Evolutionary conservation across 2,329 filamentous ascomycete genomes (phyloP).

Genomic region (Hymenoscyphus occultus): DNA sequence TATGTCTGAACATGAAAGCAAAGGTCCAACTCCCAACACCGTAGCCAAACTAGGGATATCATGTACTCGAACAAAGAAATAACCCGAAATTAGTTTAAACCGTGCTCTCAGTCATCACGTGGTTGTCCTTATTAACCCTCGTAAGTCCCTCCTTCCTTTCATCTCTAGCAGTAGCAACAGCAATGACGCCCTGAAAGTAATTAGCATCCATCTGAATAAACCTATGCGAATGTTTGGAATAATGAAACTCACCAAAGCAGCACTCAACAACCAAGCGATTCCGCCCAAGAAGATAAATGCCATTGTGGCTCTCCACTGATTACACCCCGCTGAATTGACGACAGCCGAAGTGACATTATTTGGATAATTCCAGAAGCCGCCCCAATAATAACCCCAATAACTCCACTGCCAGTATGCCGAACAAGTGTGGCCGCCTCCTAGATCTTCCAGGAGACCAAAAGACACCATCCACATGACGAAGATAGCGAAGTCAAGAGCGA

Average conservation of each 20-base stretch:
- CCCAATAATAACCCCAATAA: constrained; percentile 12
- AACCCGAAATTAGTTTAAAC: not conserved
- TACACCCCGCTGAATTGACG: constrained; percentile 3
- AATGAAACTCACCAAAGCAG: constrained; percentile 1
- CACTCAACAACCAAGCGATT: constrained; percentile 5
- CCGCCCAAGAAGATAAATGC: constrained; percentile 11
- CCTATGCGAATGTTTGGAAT: not conserved
- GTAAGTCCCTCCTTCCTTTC: not conserved
- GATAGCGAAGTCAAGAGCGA: constrained; percentile 7
- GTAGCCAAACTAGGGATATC: not conserved
- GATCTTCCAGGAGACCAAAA: constrained; percentile 11
- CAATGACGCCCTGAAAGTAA: not conserved
- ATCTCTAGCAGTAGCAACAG: not conserved
- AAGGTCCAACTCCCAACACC: not conserved
- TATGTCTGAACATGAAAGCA: not conserved
- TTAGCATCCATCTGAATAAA: not conserved
- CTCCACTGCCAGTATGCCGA: constrained; percentile 8
- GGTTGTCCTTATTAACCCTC: not conserved
- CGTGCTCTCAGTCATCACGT: not conserved
- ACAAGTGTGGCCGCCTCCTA: constrained; percentile 3
- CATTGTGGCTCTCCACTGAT: constrained; percentile 9
- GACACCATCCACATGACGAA: constrained; percentile 10
- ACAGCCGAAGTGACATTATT: not conserved
- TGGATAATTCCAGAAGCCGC: constrained; percentile 4
- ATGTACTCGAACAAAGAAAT: not conserved